Evolutionary conservation across 2,329 filamentous ascomycete genomes (phyloP), one percentile per base, ranked within the genome.

Genomic region (Mollisiaceae sp.): DNA sequence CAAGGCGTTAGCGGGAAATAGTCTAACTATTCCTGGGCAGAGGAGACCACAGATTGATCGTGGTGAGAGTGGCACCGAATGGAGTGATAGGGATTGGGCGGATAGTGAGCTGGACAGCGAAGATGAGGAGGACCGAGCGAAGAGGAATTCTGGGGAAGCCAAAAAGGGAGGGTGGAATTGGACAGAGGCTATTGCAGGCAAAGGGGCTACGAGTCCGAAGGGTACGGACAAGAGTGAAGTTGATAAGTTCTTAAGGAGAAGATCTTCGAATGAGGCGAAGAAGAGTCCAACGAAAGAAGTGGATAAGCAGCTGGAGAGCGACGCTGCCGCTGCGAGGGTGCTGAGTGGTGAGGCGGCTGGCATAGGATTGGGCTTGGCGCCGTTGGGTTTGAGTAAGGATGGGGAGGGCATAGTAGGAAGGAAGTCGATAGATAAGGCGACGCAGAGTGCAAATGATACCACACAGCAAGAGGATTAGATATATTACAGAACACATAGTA

Each of bases 81-180:
- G 89, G 89, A 90, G 86, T 74, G 89, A 91, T 58, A 80, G 83
- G 12, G 87, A 90, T 74, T 89, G 87, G 79, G 80, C 80, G 11
- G 86, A 89, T 69, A 86, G 78, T 38, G 82, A 78, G 32, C 79
- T 82, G 57, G 81, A 84, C 63, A 80, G 79, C 58, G 79, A 81
- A 59, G 76, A 79, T 64, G 79, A 82, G 55, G 78, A 78, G 45
- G 77, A 78, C 54, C 74, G 77, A 18, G 60, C 60, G 50, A 77
- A 78, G 56, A 36, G 27, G 38, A 27, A 35, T 36, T 35, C 35
- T n/a, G 36, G 24, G 50, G 58, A 55, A n/a, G 38, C 36, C 47
- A 62, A 62, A 61, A 69, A 39, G 71, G 72, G 73, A 15, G 77
- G 76, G 14, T 85, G 83, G 83, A 84, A 81, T 70, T 85, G 83